Conservation (phyloP, 306 rosid genomes). For the Rosa multiflora region DNA sequence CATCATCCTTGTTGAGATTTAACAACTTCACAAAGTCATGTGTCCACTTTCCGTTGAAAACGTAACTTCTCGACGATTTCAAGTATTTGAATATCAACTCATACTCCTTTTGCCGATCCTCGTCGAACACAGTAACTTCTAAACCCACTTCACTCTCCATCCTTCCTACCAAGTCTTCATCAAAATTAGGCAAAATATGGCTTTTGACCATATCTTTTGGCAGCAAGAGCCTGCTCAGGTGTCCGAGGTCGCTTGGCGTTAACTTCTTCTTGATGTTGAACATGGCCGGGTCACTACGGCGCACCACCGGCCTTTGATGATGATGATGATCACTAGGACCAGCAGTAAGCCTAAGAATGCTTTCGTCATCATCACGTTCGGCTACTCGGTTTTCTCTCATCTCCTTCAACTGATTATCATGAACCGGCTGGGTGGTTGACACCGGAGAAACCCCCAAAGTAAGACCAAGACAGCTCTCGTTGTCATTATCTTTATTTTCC, state of each 20-base stretch:
- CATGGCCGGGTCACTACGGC: background rate
- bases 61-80: background rate
- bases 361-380: background rate
- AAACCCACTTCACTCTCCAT: background rate
- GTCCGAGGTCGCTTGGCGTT: background rate
- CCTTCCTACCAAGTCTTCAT: background rate
- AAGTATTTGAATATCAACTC: background rate
- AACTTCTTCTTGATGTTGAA: background rate
- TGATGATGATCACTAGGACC: background rate
- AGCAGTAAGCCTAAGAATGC: background rate
- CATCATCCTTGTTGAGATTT: background rate
- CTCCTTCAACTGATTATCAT: background rate
- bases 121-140: background rate
- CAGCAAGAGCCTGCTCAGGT: slow-evolving; percentile 1
- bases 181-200: background rate
- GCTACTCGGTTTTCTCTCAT: background rate
- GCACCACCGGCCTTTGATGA: background rate
- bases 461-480: background rate
- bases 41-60: background rate
- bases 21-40: background rate
- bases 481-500: background rate
- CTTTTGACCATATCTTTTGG: background rate
- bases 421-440: background rate
- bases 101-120: background rate
- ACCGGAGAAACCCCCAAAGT: background rate